These are phyloP conservation scores for Cenchrus purpureus DNA, from an alignment of 176 grass and related monocot species.

Conservation along the genomic window DNA sequence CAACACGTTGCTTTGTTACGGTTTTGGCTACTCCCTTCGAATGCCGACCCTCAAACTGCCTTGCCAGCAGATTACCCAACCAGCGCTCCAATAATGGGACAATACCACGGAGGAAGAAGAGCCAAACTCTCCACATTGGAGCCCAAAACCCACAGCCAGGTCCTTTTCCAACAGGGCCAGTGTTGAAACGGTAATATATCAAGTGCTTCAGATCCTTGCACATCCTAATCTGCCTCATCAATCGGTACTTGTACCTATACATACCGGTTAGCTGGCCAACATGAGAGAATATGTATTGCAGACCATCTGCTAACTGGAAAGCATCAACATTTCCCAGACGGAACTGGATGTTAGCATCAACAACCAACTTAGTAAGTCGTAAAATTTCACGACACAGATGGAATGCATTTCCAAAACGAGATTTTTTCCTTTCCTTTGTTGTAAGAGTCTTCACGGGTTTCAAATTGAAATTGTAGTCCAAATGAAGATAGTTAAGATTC, in stretches of 20 bases:
- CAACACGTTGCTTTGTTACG: slow-evolving; percentile 98
- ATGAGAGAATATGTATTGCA: slow-evolving; percentile 99
- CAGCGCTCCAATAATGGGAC: slow-evolving; percentile 93
- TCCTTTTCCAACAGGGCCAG: slow-evolving; percentile 96
- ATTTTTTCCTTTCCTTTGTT: slow-evolving; percentile 98
- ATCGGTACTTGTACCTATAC: slow-evolving; percentile 96
- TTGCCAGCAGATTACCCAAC: slow-evolving; percentile 91
- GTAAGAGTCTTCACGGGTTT: slow-evolving; percentile 99
- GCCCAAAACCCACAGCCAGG: slow-evolving; percentile 99
- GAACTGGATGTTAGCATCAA: slow-evolving; percentile 99
- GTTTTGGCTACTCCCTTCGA: slow-evolving; percentile 99
- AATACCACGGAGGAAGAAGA: slow-evolving; percentile 97
- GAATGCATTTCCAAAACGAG: slow-evolving; percentile 99
- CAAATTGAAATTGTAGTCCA: slow-evolving; percentile 98
- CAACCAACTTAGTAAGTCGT: slow-evolving; percentile 91
- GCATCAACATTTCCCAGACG: slow-evolving; percentile 97
- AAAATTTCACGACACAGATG: slow-evolving; percentile 98
- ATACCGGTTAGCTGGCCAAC: slow-evolving; percentile 99
- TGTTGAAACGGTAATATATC: slow-evolving; percentile 99
- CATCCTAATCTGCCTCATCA: slow-evolving; percentile 99
- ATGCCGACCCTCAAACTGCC: slow-evolving; percentile 96
- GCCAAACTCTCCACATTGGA: slow-evolving; percentile 98
- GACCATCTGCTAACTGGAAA: slow-evolving; percentile 93
- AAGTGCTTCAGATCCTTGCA: slow-evolving; percentile 99
- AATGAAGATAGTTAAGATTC: slow-evolving; percentile 97